Evolutionary conservation across 371 early-diverging fungal species (phyloP).

Genomic region (Funneliformis caledonium): DNA sequence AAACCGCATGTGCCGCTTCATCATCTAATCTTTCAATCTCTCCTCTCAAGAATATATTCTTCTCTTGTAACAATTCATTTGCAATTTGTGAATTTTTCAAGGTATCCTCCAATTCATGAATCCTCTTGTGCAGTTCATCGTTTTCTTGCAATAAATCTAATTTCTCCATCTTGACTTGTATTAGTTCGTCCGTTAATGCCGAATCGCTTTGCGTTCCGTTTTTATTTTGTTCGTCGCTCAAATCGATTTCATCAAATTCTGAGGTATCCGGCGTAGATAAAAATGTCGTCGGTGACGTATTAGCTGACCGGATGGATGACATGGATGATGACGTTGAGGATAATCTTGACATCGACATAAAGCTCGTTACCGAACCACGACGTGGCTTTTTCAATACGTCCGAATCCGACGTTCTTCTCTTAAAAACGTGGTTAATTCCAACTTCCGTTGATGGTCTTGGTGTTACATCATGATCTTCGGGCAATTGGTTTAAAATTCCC

Average conservation of each 20-base stretch:
- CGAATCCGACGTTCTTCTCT: slow-evolving; percentile 3
- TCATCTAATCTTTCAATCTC: slow-evolving; percentile 46
- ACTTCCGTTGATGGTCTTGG: slow-evolving; percentile 42
- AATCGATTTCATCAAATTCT: not conserved
- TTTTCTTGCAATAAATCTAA: slow-evolving; percentile 28
- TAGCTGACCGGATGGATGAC: not conserved
- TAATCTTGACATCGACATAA: not conserved
- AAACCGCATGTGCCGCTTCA: slow-evolving; percentile 15
- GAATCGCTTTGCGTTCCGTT: slow-evolving; percentile 12
- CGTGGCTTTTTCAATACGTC: not conserved
- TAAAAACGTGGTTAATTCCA: not conserved
- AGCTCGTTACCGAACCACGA: not conserved
- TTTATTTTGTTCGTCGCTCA: not conserved
- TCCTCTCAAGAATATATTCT: slow-evolving; percentile 44
- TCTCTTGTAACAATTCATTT: slow-evolving; percentile 43
- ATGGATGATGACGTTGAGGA: not conserved
- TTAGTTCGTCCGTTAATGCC: slow-evolving; percentile 44
- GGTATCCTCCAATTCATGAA: slow-evolving; percentile 45
- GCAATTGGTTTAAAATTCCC: not conserved
- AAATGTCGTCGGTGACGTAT: not conserved
- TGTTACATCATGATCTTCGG: slow-evolving; percentile 15
- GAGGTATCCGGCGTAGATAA: not conserved
- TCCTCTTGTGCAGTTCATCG: slow-evolving; percentile 6
- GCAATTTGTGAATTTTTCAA: slow-evolving; percentile 47
- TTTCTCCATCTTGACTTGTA: slow-evolving; percentile 45